Conservation (phyloP, 192 early-diverging fungal species). For the Diversispora epigaea region DNA sequence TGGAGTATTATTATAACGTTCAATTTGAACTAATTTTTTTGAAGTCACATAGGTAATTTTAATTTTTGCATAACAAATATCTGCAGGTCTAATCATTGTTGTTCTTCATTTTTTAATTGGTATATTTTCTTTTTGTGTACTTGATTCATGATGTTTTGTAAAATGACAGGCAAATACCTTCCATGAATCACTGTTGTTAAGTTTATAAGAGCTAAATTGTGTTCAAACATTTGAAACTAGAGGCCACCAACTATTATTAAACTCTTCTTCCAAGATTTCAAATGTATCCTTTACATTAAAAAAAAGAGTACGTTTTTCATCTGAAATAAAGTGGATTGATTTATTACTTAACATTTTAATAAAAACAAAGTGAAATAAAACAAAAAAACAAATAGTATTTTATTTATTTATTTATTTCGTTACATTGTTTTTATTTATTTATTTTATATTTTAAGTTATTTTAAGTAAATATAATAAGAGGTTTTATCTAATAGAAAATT, state of each 20-base stretch:
- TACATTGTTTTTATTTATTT: too few species aligned
- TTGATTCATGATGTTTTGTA: slow-evolving; percentile 18
- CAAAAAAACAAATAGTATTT: too few species aligned
- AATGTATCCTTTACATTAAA: slow-evolving; percentile 25
- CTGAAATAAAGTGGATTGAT: background rate
- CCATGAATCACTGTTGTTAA: slow-evolving; percentile 8
- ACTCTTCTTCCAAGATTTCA: slow-evolving; percentile 12
- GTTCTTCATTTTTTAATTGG: background rate
- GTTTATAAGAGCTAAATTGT: slow-evolving; percentile 13
- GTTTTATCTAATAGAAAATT: too few species aligned
- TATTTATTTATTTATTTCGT: too few species aligned
- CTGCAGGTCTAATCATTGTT: background rate
- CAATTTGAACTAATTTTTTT: background rate
- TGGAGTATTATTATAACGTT: slow-evolving; percentile 4
- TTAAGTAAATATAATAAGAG: too few species aligned
- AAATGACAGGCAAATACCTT: background rate
- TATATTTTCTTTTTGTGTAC: background rate
- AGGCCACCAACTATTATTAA: slow-evolving; percentile 31
- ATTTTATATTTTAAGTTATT: too few species aligned
- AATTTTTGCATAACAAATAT: slow-evolving; percentile 18
- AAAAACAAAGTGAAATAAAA: too few species aligned
- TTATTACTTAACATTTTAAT: too few species aligned
- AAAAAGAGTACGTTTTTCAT: slow-evolving; percentile 25
- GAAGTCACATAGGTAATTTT: slow-evolving; percentile 9
- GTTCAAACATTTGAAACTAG: slow-evolving; percentile 30